phyloP scores from a whole-genome alignment of 257 asterid genomes.

The Nicotiana knightiana region DNA sequence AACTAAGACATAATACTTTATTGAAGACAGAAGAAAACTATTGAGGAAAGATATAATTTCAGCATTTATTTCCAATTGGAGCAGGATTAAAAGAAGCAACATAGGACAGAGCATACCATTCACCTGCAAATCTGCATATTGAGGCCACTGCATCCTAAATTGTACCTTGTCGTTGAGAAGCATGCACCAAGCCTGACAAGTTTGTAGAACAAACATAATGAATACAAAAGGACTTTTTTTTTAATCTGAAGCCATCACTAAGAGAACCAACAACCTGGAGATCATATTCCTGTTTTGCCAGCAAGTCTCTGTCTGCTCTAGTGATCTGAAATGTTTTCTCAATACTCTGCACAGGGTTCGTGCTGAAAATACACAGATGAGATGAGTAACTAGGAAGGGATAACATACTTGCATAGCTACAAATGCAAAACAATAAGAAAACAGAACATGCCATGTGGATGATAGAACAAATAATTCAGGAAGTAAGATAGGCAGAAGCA shows the following conservation, averaged over 20 bases:
- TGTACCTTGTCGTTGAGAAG: constrained; percentile 91
- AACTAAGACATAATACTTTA: neutral
- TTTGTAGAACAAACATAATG: neutral
- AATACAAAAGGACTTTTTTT: constrained; percentile 7
- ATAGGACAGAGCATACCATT: constrained; percentile 55
- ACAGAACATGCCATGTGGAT: neutral
- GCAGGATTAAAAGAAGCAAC: neutral
- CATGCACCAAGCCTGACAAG: constrained; percentile 89
- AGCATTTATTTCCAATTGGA: neutral
- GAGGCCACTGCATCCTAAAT: constrained; percentile 98
- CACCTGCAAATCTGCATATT: constrained; percentile 80
- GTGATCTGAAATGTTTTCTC: constrained; percentile 85
- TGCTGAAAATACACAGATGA: constrained; percentile 36
- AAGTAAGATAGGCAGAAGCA: neutral
- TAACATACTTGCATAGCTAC: neutral
- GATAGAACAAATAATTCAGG: neutral
- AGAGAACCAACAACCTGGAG: constrained; percentile 64
- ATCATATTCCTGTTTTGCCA: constrained; percentile 77
- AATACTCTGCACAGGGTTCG: constrained; percentile 76
- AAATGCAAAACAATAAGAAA: neutral
- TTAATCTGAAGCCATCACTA: constrained; percentile 4
- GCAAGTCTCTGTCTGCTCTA: constrained; percentile 73
- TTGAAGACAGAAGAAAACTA: neutral
- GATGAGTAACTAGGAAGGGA: neutral
- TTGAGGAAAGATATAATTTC: neutral